A percentile compares a stretch with the other conserved stretches of the same genome.
These are phyloP conservation scores for Fraxinus quadrangulata DNA, from an alignment of 257 asterid genomes.

Conservation along the genomic window DNA sequence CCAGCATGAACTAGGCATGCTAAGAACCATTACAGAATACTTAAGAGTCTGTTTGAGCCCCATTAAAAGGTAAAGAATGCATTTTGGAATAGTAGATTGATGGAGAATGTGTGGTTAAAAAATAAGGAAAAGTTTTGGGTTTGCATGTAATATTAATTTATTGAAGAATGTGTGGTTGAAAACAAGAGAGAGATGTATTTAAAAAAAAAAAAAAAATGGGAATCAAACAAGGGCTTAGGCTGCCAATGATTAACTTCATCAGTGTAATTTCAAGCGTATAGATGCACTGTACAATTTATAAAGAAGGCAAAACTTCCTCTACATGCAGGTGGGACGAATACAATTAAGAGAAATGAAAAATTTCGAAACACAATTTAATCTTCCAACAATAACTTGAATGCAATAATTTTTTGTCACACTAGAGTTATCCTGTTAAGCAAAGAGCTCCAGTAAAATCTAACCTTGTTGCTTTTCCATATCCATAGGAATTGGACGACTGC, in stretches of 20 bases:
- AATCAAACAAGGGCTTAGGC: not conserved
- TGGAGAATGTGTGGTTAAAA: no score
- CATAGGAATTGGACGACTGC: slow-evolving; percentile 67
- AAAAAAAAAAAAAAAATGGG: no score
- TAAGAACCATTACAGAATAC: slow-evolving; percentile 10
- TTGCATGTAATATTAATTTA: no score
- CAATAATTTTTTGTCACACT: not conserved
- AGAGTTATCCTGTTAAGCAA: not conserved
- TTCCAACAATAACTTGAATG: not conserved
- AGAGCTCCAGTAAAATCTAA: slow-evolving; percentile 25
- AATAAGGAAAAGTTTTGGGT: no score
- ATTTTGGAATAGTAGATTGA: no score
- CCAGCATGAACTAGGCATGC: slow-evolving; percentile 1
- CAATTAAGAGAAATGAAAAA: not conserved
- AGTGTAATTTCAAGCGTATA: not conserved
- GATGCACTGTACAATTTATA: slow-evolving; percentile 11
- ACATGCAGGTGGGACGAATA: not conserved
- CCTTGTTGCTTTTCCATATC: slow-evolving; percentile 75
- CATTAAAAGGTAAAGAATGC: no score
- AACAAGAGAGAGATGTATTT: no score
- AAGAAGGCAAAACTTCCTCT: not conserved
- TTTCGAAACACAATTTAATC: not conserved
- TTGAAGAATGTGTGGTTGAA: no score
- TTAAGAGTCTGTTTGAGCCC: no score
- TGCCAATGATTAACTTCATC: not conserved